phyloP scores from a whole-genome alignment of 1,139 yeast genomes.

The Sugiyamaella novakii region DNA sequence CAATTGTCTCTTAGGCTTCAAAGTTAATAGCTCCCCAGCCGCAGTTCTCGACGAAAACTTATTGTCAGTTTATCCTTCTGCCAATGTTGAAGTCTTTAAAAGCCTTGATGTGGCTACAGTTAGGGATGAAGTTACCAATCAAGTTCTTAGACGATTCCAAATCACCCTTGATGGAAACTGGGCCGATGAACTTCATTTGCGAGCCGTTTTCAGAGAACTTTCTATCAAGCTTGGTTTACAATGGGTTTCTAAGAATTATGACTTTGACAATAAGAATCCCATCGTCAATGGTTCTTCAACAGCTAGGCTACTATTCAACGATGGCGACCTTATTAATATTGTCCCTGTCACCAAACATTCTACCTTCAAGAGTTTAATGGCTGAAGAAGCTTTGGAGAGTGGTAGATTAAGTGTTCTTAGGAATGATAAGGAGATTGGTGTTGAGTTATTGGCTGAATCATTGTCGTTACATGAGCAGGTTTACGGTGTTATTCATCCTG shows the following conservation, averaged over 20 bases:
- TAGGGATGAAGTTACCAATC: conserved; percentile 48
- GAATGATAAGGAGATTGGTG: conserved; percentile 41
- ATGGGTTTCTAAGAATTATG: conserved; percentile 62
- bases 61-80: conserved; percentile 48
- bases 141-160: conserved; percentile 61
- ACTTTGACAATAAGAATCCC: conserved; percentile 39
- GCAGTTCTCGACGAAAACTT: conserved; percentile 50
- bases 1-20: conserved; percentile 58
- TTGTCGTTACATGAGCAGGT: conserved; percentile 77
- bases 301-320: conserved; percentile 39
- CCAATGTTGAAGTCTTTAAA: conserved; percentile 49
- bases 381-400: conserved; percentile 77
- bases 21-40: conserved; percentile 50
- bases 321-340: conserved; percentile 62
- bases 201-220: conserved; percentile 66
- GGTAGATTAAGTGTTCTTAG: conserved; percentile 40
- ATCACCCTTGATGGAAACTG: conserved; percentile 55
- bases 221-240: conserved; percentile 85
- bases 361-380: conserved; percentile 62
- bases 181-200: conserved; percentile 37
- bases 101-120: conserved; percentile 52
- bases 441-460: conserved; percentile 63
- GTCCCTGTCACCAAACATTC: conserved; percentile 77
- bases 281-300: conserved; percentile 43
- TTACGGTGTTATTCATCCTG: conserved; percentile 78